Conservation (phyloP, 108 stramenopile species). For the Nitzschia putrida region DNA sequence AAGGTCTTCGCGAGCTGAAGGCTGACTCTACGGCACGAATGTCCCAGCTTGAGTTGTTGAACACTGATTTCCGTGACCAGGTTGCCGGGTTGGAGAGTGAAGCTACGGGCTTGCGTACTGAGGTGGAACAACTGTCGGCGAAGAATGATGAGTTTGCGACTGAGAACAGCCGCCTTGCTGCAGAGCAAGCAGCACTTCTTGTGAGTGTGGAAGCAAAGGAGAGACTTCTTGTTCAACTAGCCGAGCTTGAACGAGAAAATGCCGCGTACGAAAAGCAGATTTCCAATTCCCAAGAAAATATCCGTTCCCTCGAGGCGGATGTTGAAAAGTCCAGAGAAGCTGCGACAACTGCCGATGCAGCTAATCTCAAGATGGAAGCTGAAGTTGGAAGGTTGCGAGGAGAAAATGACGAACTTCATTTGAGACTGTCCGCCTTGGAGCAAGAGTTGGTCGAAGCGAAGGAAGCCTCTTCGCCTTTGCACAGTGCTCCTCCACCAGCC, state of each 20-base stretch:
- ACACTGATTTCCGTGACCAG: neutral
- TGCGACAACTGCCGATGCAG: neutral
- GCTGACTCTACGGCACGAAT: too few relatives aligned
- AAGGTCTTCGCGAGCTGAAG: neutral
- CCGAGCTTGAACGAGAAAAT: neutral
- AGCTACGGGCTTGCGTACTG: neutral
- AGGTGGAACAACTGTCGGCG: neutral
- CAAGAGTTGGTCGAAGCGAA: neutral
- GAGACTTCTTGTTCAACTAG: neutral
- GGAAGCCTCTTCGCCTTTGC: neutral
- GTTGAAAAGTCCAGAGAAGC: neutral
- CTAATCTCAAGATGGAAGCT: neutral
- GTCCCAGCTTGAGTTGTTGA: neutral
- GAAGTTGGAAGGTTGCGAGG: neutral
- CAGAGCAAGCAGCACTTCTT: neutral
- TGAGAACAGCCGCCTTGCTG: neutral
- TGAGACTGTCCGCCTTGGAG: neutral
- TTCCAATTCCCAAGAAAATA: neutral
- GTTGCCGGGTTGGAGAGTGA: neutral
- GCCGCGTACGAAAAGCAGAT: neutral
- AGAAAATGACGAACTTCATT: constrained; percentile 2
- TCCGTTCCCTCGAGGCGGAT: neutral
- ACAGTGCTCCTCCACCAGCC: too few relatives aligned
- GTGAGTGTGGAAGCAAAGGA: neutral
- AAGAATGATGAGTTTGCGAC: neutral